Evolutionary conservation across 148 eudicot species (phyloP), one percentile per base, ranked within the genome.

Genomic region (Rhododendron henanense): DNA sequence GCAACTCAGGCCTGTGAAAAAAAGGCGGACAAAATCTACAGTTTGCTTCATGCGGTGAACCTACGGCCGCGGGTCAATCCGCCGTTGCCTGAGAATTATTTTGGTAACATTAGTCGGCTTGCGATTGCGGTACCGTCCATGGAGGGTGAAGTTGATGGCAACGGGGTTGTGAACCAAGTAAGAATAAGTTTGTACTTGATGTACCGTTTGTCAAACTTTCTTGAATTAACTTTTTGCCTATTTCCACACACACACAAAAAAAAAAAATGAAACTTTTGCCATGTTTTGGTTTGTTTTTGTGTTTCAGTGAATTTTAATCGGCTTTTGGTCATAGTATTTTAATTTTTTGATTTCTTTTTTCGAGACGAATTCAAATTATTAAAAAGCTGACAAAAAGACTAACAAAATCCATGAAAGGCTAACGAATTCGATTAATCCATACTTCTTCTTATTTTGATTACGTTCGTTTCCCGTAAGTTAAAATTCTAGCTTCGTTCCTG

Each of bases 101-200:
- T 86, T 16, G 93, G 93, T 0, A 92, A 92, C 73, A 78, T 89
- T 74, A 31, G 78, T 35, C 78, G 78, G 41, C 39, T 74, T 1
- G 78, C 78, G 10, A 74, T 74, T 31, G 78, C 78, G 3, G 78
- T 31, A 6, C 78, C 78, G 3, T 35, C 78, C 44, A 1, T 74
- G 78, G 41, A 74, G 44, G 44, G 44, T 13, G 44, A 1, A 15
- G 78, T 44, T 35, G 78, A 74, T 31, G 78, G 44, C 19, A 15
- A 74, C 19, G 78, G 78, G 21, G 19, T 74, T 13, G 78, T 74
- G 9, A 74, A 35, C 78, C 78, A 74, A 5, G 73, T 67, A 67
- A 67, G 33, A 25, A 67, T 4, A 35, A 25, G 6, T 25, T 67
- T 67, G 15, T 4, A 67, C 51, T 48, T 9, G 13, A 48, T 10